A percentile compares a stretch with the other conserved stretches of the same genome.
phyloP scores from a whole-genome alignment of 177 flowering plant species.

The Vitis hybrid region DNA sequence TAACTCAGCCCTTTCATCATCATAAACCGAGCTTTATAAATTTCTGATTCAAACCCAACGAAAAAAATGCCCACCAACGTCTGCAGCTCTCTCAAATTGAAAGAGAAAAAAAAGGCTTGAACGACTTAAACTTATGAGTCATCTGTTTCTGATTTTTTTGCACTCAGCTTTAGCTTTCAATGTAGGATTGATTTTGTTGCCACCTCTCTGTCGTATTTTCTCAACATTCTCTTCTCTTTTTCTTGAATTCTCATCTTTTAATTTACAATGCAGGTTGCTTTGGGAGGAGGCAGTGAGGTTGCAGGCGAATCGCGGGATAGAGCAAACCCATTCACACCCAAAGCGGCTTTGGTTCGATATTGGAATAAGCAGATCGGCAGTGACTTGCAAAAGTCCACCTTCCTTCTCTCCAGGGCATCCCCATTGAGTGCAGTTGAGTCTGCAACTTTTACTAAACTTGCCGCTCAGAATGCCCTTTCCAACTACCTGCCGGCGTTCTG shows the following conservation, averaged over 20 bases:
- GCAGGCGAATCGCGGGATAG: slow-evolving; percentile 7
- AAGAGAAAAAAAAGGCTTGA: not conserved
- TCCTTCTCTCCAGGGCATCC: slow-evolving; percentile 41
- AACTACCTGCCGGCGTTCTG: slow-evolving; percentile 60
- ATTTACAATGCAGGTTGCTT: slow-evolving; percentile 40
- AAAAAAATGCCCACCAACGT: not conserved
- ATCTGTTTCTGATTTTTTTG: not conserved
- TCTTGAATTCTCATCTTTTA: not conserved
- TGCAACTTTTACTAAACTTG: slow-evolving; percentile 38
- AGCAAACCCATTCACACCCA: slow-evolving; percentile 59
- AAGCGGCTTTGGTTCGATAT: slow-evolving; percentile 48
- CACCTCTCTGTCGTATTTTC: not conserved
- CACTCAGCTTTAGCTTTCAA: not conserved
- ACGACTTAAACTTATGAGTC: not conserved
- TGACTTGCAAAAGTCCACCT: slow-evolving; percentile 31
- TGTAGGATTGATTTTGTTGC: not conserved
- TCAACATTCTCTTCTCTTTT: not conserved
- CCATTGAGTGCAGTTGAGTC: slow-evolving; percentile 19
- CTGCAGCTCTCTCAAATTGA: not conserved
- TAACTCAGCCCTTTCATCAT: too few species aligned
- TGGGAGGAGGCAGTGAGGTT: slow-evolving; percentile 13
- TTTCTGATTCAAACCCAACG: not conserved
- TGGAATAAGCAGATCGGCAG: slow-evolving; percentile 58
- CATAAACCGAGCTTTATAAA: not conserved
- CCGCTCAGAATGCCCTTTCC: slow-evolving; percentile 35